Conservation (phyloP, 345 rosid genomes). For the Brassica cretica region DNA sequence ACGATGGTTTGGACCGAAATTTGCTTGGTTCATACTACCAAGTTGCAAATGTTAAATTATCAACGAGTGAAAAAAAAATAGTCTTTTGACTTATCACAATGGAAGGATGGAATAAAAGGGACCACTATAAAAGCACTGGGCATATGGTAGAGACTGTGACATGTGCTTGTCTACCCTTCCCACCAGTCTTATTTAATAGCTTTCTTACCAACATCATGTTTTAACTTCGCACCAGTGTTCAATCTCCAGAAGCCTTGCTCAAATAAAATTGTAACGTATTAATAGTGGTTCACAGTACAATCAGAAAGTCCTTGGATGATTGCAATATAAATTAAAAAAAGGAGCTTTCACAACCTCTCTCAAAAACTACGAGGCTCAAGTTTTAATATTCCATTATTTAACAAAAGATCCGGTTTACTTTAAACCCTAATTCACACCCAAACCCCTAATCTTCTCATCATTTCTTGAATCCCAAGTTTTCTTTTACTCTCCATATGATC, state of each 20-base stretch:
- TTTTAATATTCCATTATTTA: neutral
- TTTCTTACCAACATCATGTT: neutral
- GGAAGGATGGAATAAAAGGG: constrained; percentile 33
- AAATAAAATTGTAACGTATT: constrained; percentile 9
- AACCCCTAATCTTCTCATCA: constrained; percentile 5
- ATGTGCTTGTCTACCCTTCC: constrained; percentile 38
- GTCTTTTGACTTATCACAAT: constrained; percentile 32
- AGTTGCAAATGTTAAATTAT: neutral
- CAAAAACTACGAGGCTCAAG: constrained; percentile 40
- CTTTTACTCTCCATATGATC: neutral
- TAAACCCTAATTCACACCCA: constrained; percentile 28
- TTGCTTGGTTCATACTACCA: neutral
- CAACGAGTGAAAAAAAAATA: neutral
- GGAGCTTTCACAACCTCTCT: constrained; percentile 37
- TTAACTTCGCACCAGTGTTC: constrained; percentile 3
- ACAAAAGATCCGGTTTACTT: constrained; percentile 28
- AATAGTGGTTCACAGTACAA: constrained; percentile 14
- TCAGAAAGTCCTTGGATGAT: constrained; percentile 27
- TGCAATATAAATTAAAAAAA: constrained; percentile 2
- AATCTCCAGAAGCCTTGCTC: constrained; percentile 9
- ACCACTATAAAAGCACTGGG: constrained; percentile 23
- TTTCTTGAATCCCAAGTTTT: neutral
- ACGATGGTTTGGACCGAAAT: neutral
- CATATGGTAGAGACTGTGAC: constrained; percentile 34
- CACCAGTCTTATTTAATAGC: constrained; percentile 37